phyloP scores from a whole-genome alignment of 2,329 filamentous ascomycete species.

The Epichloe brachyelytri region DNA sequence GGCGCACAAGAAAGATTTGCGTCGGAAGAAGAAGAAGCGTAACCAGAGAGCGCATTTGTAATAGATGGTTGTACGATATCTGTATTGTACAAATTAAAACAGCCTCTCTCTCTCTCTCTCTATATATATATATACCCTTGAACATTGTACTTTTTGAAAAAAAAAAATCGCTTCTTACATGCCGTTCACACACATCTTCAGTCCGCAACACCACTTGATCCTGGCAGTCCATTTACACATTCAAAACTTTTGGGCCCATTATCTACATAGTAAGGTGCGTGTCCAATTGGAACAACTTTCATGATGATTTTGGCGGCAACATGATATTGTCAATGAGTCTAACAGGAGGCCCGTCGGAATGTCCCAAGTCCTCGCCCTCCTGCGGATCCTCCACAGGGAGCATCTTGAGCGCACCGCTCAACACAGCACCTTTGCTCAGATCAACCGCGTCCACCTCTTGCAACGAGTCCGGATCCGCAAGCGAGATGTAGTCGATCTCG shows the following conservation, averaged over 20 bases:
- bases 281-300: neutral
- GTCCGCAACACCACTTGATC: neutral
- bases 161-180: neutral
- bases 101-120: neutral
- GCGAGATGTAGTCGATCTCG: conserved; percentile 83
- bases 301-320: conserved; percentile 30
- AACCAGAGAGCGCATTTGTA: conserved; percentile 39
- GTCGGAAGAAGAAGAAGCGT: conserved; percentile 33
- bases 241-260: neutral
- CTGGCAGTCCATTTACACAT: neutral
- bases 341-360: conserved; percentile 59
- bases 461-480: conserved; percentile 76
- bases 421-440: conserved; percentile 56
- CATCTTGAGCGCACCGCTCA: conserved; percentile 90
- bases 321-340: conserved; percentile 92
- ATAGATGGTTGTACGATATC: neutral
- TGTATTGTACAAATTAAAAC: neutral
- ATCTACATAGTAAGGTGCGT: neutral
- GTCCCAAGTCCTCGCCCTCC: conserved; percentile 63
- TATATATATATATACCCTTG: neutral
- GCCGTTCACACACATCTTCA: neutral
- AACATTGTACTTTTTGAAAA: neutral
- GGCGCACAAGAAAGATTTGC: conserved; percentile 30
- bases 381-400: conserved; percentile 59
- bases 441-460: conserved; percentile 66